Base-by-base conservation (phyloP, 83 land plant species). In the Larix sibirica region DNA sequence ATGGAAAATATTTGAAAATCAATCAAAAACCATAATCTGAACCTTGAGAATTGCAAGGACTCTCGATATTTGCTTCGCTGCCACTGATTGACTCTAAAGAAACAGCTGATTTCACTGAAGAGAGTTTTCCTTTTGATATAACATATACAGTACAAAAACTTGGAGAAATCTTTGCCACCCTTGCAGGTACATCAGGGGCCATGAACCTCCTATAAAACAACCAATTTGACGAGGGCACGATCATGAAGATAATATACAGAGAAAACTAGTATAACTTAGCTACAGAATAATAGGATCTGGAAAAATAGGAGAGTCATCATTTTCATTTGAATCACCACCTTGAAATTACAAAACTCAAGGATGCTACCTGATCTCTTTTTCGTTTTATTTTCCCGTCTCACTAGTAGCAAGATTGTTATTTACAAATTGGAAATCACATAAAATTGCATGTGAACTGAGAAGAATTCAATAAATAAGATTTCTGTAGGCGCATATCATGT, bases 71-170 rank as follows among this genome's bases (percentile, higher is more conserved):
- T 44, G 6, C 56, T 20, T 56, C 20, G 58, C 3, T 73, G 4
- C 77, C 38, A 14, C n/a, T 26, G 9, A 14, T 26, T 59, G 21
- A 58, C 54, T 59, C 33, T 31, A 58, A 59, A 59, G 61, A 78
- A 78, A 28, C 80, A 56, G 88, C 90, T 38, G 87, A 65, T 44
- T 86, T 58, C 16, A 87, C 83, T 0, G 86, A 63, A 10, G 79
- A 8, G 42, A 85, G n/a, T 81, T 84, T 90, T 24, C 85, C 88
- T 80, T 92, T 92, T 5, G 86, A 80, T 33, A 92, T 85, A 12
- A 90, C 89, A 85, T 88, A 90, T 21, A 92, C 89, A 3, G 89
- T 82, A 71, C 94, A 90, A 50, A 90, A 88, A 3, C 84, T 88
- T 56, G 94, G 94, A 3, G 87, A 90, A 62, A 47, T 6, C 76